These are phyloP conservation scores for Pythium sukuiense DNA, from an alignment of 352 stramenopile species.

Conservation along the genomic window DNA sequence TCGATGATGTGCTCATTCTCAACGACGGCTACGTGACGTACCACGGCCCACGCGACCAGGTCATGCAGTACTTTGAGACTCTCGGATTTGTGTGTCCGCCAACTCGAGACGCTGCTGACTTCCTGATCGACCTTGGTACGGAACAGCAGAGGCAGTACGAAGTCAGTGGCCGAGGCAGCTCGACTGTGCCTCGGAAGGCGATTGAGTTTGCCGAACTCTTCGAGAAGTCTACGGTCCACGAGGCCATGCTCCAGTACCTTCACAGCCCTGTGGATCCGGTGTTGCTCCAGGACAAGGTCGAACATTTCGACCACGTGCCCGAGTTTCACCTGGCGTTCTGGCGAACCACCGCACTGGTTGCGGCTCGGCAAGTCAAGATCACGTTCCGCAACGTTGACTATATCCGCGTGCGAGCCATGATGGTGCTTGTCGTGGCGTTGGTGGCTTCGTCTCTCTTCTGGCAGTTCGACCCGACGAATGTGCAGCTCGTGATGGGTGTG, in stretches of 20 bases:
- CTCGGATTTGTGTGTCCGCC: conserved; percentile 31
- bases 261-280: conserved; percentile 86
- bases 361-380: conserved; percentile 47
- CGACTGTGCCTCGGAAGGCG: neutral
- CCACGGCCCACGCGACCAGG: conserved; percentile 34
- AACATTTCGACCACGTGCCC: conserved; percentile 13
- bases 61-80: conserved; percentile 37
- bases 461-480: conserved; percentile 23
- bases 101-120: conserved; percentile 33
- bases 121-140: conserved; percentile 30
- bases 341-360: conserved; percentile 7
- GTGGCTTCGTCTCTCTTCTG: conserved; percentile 30
- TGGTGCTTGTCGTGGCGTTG: conserved; percentile 32
- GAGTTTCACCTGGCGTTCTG: conserved; percentile 24
- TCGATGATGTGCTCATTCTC: conserved; percentile 44
- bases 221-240: conserved; percentile 23
- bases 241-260: conserved; percentile 58
- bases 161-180: neutral
- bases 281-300: conserved; percentile 63
- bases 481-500: conserved; percentile 51
- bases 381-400: conserved; percentile 39
- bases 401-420: conserved; percentile 26
- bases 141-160: conserved; percentile 14
- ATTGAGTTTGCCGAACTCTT: conserved; percentile 30
- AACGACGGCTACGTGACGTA: conserved; percentile 50